Base-by-base conservation (phyloP, 2,329 filamentous ascomycete genomes). In the Emergomyces pasteurianus region DNA sequence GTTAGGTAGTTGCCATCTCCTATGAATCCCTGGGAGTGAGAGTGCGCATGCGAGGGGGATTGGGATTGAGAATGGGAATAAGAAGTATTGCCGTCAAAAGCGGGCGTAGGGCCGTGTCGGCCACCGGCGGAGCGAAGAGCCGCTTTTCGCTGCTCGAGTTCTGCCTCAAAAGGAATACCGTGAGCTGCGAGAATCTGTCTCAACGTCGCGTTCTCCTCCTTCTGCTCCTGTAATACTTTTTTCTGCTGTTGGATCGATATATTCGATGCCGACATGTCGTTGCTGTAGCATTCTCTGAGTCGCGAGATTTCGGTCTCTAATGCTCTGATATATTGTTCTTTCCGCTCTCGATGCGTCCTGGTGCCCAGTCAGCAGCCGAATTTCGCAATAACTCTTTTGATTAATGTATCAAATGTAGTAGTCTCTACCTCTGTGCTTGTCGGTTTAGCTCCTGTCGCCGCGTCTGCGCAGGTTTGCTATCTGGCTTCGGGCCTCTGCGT, bases 281-380 rank as follows among this genome's bases (percentile, higher is more conserved):
- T 92, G n/a, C 87, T 82, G 62, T 75, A 78, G 8, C 71, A 71
- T 71, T 96, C 91, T 72, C 95, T 94, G 50, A 97, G 80, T 56
- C 90, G 86, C 23, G 95, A 80, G 5, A 97, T 88, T 75, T 97
- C 91, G 70, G 92, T 87, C 74, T 99, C 94, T 18, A 97, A 83
- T 12, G 89, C 86, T 74, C 95, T 95, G 78, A 96, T 95, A 73
- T 97, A 97, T 68, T 91, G 83, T 75, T 97, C 94, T 74, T 97
- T 97, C 66, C 94, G 86, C 77, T 97, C 94, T 60, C 94, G 90
- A 75, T 99, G 94, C 21, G 94, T 97, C 71, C 94, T 96, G 71
- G 26, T 21, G 12, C 26, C 60, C 61, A 61, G 59, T 71, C 40
- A 71, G 62, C 28, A 55, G 21, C 38, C n/a, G 28, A 14, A 52